Base-by-base conservation (phyloP, 2,329 filamentous ascomycete species). In the Knufia petricola region DNA sequence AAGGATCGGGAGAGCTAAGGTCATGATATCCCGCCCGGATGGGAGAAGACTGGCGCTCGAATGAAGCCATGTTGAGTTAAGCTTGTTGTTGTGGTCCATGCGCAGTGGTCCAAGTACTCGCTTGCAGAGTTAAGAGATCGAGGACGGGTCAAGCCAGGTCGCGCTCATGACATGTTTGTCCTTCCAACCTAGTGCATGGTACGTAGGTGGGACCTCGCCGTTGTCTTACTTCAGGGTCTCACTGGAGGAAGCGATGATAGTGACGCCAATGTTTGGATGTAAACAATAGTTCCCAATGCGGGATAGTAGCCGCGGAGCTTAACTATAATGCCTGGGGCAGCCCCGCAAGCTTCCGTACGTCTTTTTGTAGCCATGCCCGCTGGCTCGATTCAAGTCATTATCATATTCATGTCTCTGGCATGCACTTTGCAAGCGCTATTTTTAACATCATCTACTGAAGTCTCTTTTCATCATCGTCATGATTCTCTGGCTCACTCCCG, bases 1-100 rank as follows among this genome's bases (percentile, higher is more conserved):
- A 54, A 39, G 58, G 58, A 48, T 60, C 58, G 13, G 57, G 58
- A n/a, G 58, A 60, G 44, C 52, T 56, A 12, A 51, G 34, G 4
- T 56, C 54, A 36, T 45, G 32, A 44, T 49, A 49, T 42, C 40
- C 48, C 8, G 42, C 17, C 19, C 37, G 15, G 17, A 39, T 21
- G 1, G 47, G 44, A 12, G 51, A 36, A 20, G 50, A 50, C 42
- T 51, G 51, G 20, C 39, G 41, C 48, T 15, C 20, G 50, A 52
- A 44, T 15, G 24, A 24, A 17, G 39, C 43, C 21, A 38, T 20
- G 8, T 36, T 24, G 30, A 21, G 36, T 21, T 15, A 19, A 37
- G 32, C 10, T 2, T n/a, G 26, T 12, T 44, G 20, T 20, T 44
- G 24, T 28, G 15, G 41, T 10, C 26, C 17, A 10, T 31, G 17